Base-by-base conservation (phyloP, 2,329 filamentous ascomycete genomes). In the Colletotrichum tofieldiae region DNA sequence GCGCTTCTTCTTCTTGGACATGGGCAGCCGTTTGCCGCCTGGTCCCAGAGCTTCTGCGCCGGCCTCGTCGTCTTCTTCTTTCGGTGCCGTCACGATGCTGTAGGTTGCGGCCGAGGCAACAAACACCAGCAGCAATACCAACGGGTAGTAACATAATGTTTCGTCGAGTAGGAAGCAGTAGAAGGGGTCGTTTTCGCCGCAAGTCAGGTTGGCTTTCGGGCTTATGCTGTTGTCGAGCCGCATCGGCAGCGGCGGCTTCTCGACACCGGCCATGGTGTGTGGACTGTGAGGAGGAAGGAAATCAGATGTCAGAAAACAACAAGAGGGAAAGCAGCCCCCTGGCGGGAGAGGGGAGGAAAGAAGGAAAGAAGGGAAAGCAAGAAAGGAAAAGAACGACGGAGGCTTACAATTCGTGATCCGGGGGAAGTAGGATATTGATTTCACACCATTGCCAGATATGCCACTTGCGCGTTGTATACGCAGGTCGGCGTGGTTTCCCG, bases 1-100 rank as follows among this genome's bases (percentile, higher is more conserved):
- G 79, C 88, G 81, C 83, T 86, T 83, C 80, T 85, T 85, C 70
- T 85, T 90, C 79, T 91, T 93, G 72, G 87, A 89, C 61, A 86
- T 80, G n/a, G 94, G 95, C 65, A 98, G 86, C 43, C 94, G 94
- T 81, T 97, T 95, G 76, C 95, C 96, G 67, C 94, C 95, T 1
- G 95, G 95, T n/a, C 95, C 95, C 65, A 88, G 91, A 75, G 89
- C 82, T 41, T 82, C 85, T 29, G 86, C 88, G 64, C 82, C 80
- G 29, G 85, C 79, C 45, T 84, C 78, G 74, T 86, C 83, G 5
- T 65, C 73, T 47, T 88, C 86, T 69, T 86, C 84, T 65, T 84
- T 86, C 75, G 84, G 85, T 39, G 87, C 84, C 67, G 84, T 86
- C 78, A 86, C 81, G 52, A 90, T 83, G 77, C 87, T 89, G 79